Base-by-base conservation (phyloP, 371 early-diverging fungal species). In the Rhizomucor pusillus region DNA sequence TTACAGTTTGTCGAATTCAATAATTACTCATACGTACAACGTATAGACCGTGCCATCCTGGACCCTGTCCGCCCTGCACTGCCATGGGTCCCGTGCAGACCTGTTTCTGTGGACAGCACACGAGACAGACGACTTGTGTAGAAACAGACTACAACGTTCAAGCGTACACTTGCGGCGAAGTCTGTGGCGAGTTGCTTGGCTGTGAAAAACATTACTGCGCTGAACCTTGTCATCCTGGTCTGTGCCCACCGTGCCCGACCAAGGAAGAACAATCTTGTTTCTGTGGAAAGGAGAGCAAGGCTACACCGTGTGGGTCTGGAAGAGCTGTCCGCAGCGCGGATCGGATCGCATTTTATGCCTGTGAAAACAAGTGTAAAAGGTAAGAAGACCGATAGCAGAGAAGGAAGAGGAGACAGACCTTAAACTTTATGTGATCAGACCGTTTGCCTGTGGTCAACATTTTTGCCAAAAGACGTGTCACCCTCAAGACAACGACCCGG, bases 1-100 rank as follows among this genome's bases (percentile, higher is more conserved):
- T 18, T 10, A 25, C n/a, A 14, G 7, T 29, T 20, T 49, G 20
- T 18, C 13, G 45, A 7, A 37, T 5, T 18, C 4, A 20, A 12
- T 7, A 19, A 18, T 33, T 37, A 20, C 6, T 20, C 4, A 33
- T 18, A 50, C 45, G 16, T 9, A 50, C 14, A 43, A 13, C 43
- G 23, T 52, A 58, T 53, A 79, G 84, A 49, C 89, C 78, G 18
- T 95, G 96, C 58, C 97, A 97, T 73, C 95, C 97, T 9, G 97
- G 97, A 1, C 95, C 94, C 13, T 97, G 97, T 56, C 88, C 90
- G 24, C 92, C 94, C 1, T 97, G 97, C 67, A 84, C 86, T 19
- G 81, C 84, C 12, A 70, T 89, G 71, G 90, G 90, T 3, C 90
- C 92, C 2, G 63, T 75, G 6, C 77, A 81, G 40, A 67, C 66